phyloP scores from a whole-genome alignment of 2,329 filamentous ascomycete genomes.

The Aspergillus hiratsukae region DNA sequence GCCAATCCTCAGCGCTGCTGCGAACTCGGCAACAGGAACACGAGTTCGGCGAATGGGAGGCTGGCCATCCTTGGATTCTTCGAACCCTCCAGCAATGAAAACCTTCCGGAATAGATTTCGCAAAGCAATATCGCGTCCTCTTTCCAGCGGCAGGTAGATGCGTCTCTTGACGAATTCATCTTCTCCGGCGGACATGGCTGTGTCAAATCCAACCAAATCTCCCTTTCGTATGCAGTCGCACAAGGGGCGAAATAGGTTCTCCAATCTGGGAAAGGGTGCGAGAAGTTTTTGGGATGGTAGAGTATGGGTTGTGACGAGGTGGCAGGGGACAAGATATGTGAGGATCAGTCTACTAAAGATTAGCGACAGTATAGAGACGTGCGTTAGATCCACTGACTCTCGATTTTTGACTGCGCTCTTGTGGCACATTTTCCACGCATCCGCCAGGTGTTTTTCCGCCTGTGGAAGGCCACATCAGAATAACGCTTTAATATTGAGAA shows the following conservation, averaged over 20 bases:
- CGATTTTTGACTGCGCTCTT: constrained; percentile 68
- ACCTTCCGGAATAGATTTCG: constrained; percentile 91
- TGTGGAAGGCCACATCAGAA: constrained; percentile 28
- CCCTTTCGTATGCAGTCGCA: constrained; percentile 74
- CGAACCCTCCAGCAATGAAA: constrained; percentile 77
- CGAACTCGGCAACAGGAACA: constrained; percentile 78
- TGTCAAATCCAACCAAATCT: constrained; percentile 78
- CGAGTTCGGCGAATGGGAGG: constrained; percentile 63
- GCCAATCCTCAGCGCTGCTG: constrained; percentile 73
- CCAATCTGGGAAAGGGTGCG: constrained; percentile 68
- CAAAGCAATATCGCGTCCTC: constrained; percentile 84
- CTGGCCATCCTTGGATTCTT: constrained; percentile 67
- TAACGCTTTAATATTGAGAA: constrained; percentile 1
- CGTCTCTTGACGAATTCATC: constrained; percentile 89
- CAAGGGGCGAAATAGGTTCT: constrained; percentile 73
- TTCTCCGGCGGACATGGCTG: constrained; percentile 74
- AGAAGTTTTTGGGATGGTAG: constrained; percentile 72
- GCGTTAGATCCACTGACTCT: constrained; percentile 55
- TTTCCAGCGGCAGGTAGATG: constrained; percentile 91
- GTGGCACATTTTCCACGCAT: constrained; percentile 79
- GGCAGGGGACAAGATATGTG: constrained; percentile 90
- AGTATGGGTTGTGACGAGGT: constrained; percentile 80
- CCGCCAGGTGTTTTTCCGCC: constrained; percentile 74
- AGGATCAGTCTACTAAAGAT: constrained; percentile 66
- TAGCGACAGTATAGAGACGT: constrained; percentile 12